These are phyloP conservation scores for Eucommia ulmoides DNA, from an alignment of 257 asterid species.

Conservation along the genomic window DNA sequence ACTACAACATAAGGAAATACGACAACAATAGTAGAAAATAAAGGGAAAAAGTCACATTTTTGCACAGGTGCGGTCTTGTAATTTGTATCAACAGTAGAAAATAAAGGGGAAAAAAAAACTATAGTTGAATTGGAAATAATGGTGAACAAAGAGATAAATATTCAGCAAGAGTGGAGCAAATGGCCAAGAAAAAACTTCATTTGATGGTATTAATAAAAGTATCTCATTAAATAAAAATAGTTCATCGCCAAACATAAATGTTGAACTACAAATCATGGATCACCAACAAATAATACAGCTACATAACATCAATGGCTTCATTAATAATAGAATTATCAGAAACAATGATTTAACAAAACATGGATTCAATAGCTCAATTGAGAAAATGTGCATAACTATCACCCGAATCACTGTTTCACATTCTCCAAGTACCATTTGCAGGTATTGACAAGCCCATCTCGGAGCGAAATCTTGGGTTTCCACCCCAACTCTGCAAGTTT, in stretches of 20 bases:
- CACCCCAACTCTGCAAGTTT: conserved; percentile 77
- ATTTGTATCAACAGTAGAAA: too few species aligned
- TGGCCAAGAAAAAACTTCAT: too few species aligned
- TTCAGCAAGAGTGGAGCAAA: too few species aligned
- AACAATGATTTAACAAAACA: not conserved
- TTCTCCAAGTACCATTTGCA: conserved; percentile 78
- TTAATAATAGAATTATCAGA: not conserved
- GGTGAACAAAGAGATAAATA: too few species aligned
- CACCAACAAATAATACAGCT: not conserved
- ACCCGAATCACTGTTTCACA: conserved; percentile 32
- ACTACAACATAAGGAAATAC: too few species aligned
- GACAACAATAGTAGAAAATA: too few species aligned
- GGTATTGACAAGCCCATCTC: conserved; percentile 61
- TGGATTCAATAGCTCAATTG: not conserved
- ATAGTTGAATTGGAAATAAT: too few species aligned
- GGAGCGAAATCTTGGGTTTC: conserved; percentile 64
- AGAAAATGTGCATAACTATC: conserved; percentile 7
- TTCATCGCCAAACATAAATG: not conserved
- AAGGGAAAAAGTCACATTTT: too few species aligned
- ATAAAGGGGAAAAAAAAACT: too few species aligned
- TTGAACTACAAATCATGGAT: not conserved
- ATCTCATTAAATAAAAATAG: not conserved
- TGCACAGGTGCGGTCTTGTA: too few species aligned
- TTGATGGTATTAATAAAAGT: too few species aligned
- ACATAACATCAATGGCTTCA: not conserved